Conservation (phyloP, 2,329 filamentous ascomycete genomes). For the Penicillium occitanis region DNA sequence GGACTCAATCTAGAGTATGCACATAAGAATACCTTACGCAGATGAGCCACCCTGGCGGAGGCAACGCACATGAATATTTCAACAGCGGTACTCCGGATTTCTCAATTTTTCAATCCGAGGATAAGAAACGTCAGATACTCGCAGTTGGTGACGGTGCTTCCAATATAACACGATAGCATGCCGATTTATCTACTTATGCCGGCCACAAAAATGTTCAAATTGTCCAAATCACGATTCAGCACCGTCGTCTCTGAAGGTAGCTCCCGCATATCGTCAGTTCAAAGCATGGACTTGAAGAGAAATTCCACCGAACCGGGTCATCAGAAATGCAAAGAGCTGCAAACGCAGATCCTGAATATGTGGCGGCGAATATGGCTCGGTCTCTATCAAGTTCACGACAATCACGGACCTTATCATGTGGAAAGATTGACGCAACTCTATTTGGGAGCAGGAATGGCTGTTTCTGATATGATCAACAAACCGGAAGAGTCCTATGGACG, state of each 20-base stretch:
- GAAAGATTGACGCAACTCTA: constrained; percentile 25
- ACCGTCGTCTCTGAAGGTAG: constrained; percentile 14
- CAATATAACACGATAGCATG: not conserved
- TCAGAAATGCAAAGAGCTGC: constrained; percentile 22
- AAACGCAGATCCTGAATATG: constrained; percentile 23
- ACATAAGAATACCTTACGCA: not conserved
- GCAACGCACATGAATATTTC: not conserved
- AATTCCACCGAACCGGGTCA: not conserved
- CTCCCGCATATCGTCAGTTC: constrained; percentile 12
- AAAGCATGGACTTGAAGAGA: constrained; percentile 9
- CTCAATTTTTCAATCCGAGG: not conserved
- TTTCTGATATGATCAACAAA: constrained; percentile 3
- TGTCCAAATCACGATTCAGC: constrained; percentile 14
- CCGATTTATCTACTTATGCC: not conserved
- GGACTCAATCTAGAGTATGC: not conserved
- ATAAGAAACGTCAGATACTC: not conserved
- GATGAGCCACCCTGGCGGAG: not conserved
- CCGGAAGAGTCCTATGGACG: not conserved
- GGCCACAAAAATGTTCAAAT: constrained; percentile 17
- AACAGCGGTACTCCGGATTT: too few species aligned
- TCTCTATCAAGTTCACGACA: constrained; percentile 26
- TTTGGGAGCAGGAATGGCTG: constrained; percentile 25
- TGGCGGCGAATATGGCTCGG: constrained; percentile 27
- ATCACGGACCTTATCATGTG: constrained; percentile 22
- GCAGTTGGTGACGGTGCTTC: not conserved